Base-by-base conservation (phyloP, 805 yeast genomes). In the Suhomyces tanzawaensis region DNA sequence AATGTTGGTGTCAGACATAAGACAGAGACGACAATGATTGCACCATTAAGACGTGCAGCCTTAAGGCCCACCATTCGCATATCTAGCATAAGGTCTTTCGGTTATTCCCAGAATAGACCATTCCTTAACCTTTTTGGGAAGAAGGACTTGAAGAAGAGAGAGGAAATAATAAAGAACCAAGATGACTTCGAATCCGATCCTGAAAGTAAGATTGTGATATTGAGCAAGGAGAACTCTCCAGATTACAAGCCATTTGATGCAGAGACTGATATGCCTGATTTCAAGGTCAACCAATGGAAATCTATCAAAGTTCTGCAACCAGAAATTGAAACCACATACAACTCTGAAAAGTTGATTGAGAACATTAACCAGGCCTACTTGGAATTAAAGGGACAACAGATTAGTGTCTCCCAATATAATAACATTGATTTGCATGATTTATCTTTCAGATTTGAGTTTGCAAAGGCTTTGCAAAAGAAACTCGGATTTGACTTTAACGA, bases 401-500 rank as follows among this genome's bases (percentile, higher is more conserved):
- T 52, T 15, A 36, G 43, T n/a, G 25, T 37, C 15, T 32, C 30
- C 6, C 41, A 45, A 12, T 52, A 48, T 32, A 34, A 46, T 7
- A 21, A 30, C 6, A 36, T 52, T 4, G 45, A 52, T 33, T 55
- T 74, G 35, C 51, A 53, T 31, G 76, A 80, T 44, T 62, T 82
- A 29, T 42, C 52, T n/a, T 53, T 59, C 40, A 64, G 86, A 51
- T 80, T 82, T 51, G 47, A 56, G 15, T 58, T 74, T 15, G 47
- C 71, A 33, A 82, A 81, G 56, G 44, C 47, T 14, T 65, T 81
- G 32, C 79, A 76, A 47, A 57, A 55, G 41, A 54, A 55, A 19
- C 70, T 79, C 38, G 77, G 81, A 2, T 54, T 79, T 24, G 68
- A 72, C 21, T 64, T 82, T 19, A 76, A 77, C 18, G 89, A 82